Percentiles rank a stretch among this genome's conserved stretches.
Evolutionary conservation across 805 yeast genomes (phyloP).

Genomic region (Millerozyma miso): DNA sequence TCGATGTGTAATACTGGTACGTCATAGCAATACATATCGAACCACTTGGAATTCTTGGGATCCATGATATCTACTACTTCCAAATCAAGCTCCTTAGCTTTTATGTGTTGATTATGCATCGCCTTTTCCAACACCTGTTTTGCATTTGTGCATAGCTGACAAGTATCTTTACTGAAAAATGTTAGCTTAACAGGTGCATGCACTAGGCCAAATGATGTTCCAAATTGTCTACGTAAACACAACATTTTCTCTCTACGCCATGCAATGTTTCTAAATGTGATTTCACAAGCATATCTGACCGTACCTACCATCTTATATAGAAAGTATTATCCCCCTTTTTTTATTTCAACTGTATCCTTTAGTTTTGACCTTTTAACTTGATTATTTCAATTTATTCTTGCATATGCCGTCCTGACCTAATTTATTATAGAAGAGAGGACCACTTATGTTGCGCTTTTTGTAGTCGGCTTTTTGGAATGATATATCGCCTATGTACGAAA

Average conservation of each 20-base stretch:
- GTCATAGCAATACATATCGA: conserved; percentile 70
- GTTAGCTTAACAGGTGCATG: conserved; percentile 29
- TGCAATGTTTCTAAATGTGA: not conserved
- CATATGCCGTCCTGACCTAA: no score
- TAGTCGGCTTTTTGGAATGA: no score
- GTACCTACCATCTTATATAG: not conserved
- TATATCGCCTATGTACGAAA: no score
- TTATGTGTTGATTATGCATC: conserved; percentile 24
- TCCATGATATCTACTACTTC: conserved; percentile 54
- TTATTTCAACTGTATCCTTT: not conserved
- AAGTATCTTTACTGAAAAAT: conserved; percentile 65
- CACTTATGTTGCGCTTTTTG: no score
- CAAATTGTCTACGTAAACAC: not conserved
- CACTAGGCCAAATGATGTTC: not conserved
- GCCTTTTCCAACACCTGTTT: conserved; percentile 45
- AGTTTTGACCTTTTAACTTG: no score
- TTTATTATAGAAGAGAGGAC: no score
- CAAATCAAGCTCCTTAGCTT: conserved; percentile 26
- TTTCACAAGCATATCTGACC: not conserved
- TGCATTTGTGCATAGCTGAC: conserved; percentile 68
- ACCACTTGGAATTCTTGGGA: conserved; percentile 59
- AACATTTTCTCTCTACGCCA: not conserved
- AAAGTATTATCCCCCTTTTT: not conserved
- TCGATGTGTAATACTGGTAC: conserved; percentile 75
- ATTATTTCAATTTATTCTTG: no score